These are phyloP conservation scores for Corrigiola litoralis DNA, from an alignment of 179 eudicot genomes.

Conservation along the genomic window DNA sequence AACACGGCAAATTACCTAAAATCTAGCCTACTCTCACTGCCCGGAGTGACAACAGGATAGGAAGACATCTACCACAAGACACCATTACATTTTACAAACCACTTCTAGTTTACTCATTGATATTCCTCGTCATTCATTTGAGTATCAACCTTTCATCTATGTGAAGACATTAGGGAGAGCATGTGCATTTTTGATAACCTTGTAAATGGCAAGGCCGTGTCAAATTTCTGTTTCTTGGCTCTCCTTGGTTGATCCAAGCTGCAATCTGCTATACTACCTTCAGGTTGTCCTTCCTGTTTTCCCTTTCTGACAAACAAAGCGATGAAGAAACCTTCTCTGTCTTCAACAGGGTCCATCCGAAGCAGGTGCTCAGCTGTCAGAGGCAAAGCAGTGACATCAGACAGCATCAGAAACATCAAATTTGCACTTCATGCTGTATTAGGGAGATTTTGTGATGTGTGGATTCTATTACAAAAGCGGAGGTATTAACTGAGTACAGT, in stretches of 20 bases:
- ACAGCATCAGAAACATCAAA: too few relatives aligned
- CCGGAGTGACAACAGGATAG: too few relatives aligned
- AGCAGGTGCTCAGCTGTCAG: slow-evolving; percentile 73
- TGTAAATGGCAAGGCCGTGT: slow-evolving; percentile 2
- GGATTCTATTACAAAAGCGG: too few relatives aligned
- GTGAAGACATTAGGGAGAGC: slow-evolving; percentile 17
- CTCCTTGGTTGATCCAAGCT: not conserved
- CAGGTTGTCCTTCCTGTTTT: not conserved
- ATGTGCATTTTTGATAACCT: slow-evolving; percentile 33
- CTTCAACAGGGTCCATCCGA: slow-evolving; percentile 61
- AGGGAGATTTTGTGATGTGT: too few relatives aligned
- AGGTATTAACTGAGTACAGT: too few relatives aligned
- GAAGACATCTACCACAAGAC: too few relatives aligned
- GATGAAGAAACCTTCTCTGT: slow-evolving; percentile 91
- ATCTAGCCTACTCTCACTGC: too few relatives aligned
- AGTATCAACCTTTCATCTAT: too few relatives aligned
- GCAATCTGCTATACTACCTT: not conserved
- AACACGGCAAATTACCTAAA: too few relatives aligned
- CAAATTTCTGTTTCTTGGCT: slow-evolving; percentile 5
- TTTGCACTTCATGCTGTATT: not conserved
- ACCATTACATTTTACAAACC: too few relatives aligned
- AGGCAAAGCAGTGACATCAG: not conserved
- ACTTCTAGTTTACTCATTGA: too few relatives aligned
- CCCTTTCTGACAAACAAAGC: slow-evolving; percentile 58
- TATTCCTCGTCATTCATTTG: too few relatives aligned